Conservation (phyloP, 2,329 filamentous ascomycete species). For the Fusarium sp. region DNA sequence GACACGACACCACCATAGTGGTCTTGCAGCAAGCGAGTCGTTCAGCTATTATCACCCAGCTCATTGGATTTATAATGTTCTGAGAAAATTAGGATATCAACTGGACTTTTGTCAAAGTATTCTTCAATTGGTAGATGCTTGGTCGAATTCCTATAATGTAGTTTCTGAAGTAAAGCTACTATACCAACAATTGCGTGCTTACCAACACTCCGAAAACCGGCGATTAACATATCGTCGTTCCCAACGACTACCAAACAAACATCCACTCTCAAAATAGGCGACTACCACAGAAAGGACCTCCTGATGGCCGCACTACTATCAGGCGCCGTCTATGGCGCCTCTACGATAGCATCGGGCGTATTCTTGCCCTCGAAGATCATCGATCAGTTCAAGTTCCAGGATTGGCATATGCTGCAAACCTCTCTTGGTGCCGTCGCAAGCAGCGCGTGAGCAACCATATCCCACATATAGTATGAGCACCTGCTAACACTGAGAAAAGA, state of each 20-base stretch:
- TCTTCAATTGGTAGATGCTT: neutral
- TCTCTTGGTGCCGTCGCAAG: slow-evolving; percentile 72
- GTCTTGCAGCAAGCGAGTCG: too few relatives aligned
- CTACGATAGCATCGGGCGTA: slow-evolving; percentile 69
- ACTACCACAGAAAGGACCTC: neutral
- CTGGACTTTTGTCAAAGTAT: too few relatives aligned
- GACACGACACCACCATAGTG: too few relatives aligned
- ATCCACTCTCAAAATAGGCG: neutral
- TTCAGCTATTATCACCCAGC: too few relatives aligned
- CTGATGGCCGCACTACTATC: slow-evolving; percentile 54
- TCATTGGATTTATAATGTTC: neutral
- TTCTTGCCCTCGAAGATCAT: slow-evolving; percentile 69
- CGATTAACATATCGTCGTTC: neutral
- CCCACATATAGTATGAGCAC: neutral
- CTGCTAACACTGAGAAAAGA: slow-evolving; percentile 45
- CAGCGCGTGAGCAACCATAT: slow-evolving; percentile 63
- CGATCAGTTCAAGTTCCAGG: slow-evolving; percentile 67
- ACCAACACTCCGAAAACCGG: slow-evolving; percentile 28
- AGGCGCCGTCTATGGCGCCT: slow-evolving; percentile 70
- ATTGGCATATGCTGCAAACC: slow-evolving; percentile 74
- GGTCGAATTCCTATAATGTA: neutral
- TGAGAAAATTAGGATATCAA: neutral
- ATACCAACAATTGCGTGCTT: neutral
- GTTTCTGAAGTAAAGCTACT: too few relatives aligned
- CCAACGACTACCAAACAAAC: neutral